Conservation (phyloP, 345 rosid genomes). For the Pseudoturritis turrita region DNA sequence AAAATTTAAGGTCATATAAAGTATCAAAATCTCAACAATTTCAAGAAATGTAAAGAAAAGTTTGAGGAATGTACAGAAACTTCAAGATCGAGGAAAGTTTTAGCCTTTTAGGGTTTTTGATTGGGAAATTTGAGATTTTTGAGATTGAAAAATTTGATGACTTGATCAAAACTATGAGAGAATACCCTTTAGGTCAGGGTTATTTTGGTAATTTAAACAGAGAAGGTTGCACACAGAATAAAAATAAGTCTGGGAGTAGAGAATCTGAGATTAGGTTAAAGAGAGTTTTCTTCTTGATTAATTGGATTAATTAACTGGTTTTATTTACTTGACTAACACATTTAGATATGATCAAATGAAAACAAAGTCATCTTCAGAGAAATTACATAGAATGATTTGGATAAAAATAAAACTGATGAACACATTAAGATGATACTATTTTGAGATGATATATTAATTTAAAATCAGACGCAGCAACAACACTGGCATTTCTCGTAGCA, state of each 20-base stretch:
- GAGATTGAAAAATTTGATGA: background rate
- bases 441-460: background rate
- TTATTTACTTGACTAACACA: too few relatives aligned
- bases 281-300: too few relatives aligned
- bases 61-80: too few relatives aligned
- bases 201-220: background rate
- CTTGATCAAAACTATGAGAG: background rate
- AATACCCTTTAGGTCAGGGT: too few relatives aligned
- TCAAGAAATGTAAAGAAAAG: too few relatives aligned
- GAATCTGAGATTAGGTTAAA: too few relatives aligned
- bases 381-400: background rate
- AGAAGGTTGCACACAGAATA: background rate
- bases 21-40: background rate
- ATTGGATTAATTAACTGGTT: too few relatives aligned
- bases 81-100: background rate
- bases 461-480: constrained; percentile 29
- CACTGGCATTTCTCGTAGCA: constrained; percentile 14
- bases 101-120: background rate
- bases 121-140: background rate
- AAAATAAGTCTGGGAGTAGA: too few relatives aligned
- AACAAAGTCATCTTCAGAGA: too few relatives aligned
- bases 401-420: background rate
- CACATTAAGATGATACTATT: background rate
- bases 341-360: too few relatives aligned
- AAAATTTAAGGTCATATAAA: background rate